These are phyloP conservation scores for Maudiozyma barnettii DNA, from an alignment of 805 yeast species.

Conservation along the genomic window DNA sequence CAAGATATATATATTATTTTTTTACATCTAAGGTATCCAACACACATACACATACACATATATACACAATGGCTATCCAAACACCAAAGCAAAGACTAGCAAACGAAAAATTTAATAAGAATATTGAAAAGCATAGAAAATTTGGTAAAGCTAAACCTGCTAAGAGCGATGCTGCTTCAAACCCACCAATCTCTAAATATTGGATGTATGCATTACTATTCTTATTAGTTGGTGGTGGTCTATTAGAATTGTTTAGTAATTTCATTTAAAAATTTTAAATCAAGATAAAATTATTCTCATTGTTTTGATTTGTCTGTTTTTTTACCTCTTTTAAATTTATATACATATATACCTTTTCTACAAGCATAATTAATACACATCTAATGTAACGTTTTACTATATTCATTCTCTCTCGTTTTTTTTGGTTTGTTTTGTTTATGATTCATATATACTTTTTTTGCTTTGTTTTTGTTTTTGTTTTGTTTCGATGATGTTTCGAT, in stretches of 20 bases:
- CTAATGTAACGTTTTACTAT: too few species aligned
- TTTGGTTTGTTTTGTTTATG: not conserved
- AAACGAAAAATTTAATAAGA: slow-evolving; percentile 73
- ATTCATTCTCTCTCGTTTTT: too few species aligned
- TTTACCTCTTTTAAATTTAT: not conserved
- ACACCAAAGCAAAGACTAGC: slow-evolving; percentile 83
- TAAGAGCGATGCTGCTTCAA: slow-evolving; percentile 28
- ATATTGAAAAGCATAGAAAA: slow-evolving; percentile 46
- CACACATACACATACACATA: not conserved
- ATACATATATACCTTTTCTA: too few species aligned
- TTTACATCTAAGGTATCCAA: not conserved
- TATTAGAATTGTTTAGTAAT: slow-evolving; percentile 54
- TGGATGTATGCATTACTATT: slow-evolving; percentile 60
- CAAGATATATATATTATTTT: not conserved
- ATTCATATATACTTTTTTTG: not conserved
- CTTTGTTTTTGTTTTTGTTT: not conserved
- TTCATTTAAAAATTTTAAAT: slow-evolving; percentile 32
- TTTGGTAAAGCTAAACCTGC: slow-evolving; percentile 60
- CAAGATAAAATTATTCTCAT: not conserved
- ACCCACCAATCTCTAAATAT: slow-evolving; percentile 47
- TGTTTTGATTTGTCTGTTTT: too few species aligned
- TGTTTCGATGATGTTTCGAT: not conserved
- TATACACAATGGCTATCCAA: slow-evolving; percentile 48
- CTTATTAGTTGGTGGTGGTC: slow-evolving; percentile 73
- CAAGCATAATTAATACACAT: too few species aligned